These are phyloP conservation scores for Spergularia bocconei DNA, from an alignment of 148 eudicot genomes.

Conservation along the genomic window DNA sequence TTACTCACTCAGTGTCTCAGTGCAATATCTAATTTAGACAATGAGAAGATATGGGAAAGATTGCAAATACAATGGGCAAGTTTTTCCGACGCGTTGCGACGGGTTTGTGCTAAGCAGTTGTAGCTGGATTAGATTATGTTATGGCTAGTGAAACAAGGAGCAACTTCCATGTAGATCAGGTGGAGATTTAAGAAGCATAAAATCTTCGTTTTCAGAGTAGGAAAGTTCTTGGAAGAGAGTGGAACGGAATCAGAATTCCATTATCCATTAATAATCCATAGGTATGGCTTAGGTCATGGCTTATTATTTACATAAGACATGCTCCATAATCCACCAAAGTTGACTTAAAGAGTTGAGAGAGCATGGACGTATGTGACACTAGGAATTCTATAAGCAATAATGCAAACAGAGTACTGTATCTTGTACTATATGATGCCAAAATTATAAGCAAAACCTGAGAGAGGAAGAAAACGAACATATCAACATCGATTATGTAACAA, in stretches of 20 bases:
- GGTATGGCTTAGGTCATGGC: constrained; percentile 16
- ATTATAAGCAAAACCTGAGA: background rate
- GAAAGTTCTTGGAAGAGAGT: constrained; percentile 25
- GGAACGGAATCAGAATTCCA: constrained; percentile 13
- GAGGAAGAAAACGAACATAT: background rate
- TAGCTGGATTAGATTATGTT: constrained; percentile 2
- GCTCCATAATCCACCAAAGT: constrained; percentile 13
- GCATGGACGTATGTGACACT: constrained; percentile 15
- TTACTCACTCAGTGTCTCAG: constrained; percentile 3
- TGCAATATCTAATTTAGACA: constrained; percentile 3
- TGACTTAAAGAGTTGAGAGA: constrained; percentile 9
- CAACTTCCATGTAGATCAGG: constrained; percentile 10
- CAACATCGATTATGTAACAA: background rate
- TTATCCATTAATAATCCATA: constrained; percentile 20
- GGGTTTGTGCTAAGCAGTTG: constrained; percentile 11
- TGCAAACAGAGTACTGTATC: background rate
- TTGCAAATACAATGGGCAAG: background rate
- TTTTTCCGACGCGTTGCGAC: background rate
- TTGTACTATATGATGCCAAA: background rate
- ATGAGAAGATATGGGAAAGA: constrained; percentile 5
- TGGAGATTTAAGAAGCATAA: constrained; percentile 20
- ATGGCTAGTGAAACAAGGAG: background rate
- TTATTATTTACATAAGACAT: constrained; percentile 16
- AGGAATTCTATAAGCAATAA: background rate
- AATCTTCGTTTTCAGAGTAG: constrained; percentile 11